These are phyloP conservation scores for Hansenula sp. DNA, from an alignment of 1,139 yeast species.

Conservation along the genomic window DNA sequence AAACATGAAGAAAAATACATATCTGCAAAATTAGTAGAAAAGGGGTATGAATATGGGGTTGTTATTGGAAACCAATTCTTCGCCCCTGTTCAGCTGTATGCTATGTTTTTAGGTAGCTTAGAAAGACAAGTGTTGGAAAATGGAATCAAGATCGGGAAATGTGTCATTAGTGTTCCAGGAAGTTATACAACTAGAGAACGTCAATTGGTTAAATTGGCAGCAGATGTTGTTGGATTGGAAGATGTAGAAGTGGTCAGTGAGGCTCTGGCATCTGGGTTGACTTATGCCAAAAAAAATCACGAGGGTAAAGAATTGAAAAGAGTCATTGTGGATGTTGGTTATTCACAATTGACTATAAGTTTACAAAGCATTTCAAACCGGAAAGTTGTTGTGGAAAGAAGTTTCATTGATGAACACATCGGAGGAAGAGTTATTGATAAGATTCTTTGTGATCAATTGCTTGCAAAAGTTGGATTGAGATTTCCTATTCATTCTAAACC, in stretches of 20 bases:
- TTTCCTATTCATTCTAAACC: constrained; percentile 3
- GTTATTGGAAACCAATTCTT: neutral
- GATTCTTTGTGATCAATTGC: neutral
- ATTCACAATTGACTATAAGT: constrained; percentile 1
- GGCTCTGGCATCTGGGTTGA: neutral
- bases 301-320: neutral
- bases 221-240: constrained; percentile 1
- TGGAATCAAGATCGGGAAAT: constrained; percentile 2
- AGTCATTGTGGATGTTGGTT: constrained; percentile 4
- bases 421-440: constrained; percentile 5
- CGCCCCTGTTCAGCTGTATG: neutral
- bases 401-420: neutral
- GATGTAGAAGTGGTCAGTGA: neutral
- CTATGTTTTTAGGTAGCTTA: constrained; percentile 1
- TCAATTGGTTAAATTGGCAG: neutral
- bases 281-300: neutral
- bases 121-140: constrained; percentile 82
- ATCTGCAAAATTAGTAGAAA: neutral
- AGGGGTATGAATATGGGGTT: neutral
- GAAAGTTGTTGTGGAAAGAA: neutral
- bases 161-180: constrained; percentile 2
- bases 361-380: neutral
- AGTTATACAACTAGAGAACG: neutral
- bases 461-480: neutral
- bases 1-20: neutral